Conservation (phyloP, 1,284 basidiomycete genomes). For the Chiua sp. region DNA sequence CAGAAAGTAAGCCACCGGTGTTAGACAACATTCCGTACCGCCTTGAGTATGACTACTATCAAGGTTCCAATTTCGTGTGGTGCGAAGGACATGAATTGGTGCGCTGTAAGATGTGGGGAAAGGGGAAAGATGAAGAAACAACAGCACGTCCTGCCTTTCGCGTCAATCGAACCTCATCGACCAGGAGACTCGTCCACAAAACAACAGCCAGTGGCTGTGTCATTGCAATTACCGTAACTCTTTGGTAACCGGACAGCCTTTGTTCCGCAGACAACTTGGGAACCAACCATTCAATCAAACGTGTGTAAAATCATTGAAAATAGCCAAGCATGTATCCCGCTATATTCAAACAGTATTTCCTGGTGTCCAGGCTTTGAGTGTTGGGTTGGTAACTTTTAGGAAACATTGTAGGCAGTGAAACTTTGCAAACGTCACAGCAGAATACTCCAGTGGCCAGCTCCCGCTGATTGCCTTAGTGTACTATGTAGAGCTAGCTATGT, state of each 20-base stretch:
- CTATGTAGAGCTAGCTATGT: too few relatives aligned
- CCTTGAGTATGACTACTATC: constrained; percentile 94
- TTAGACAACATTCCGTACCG: constrained; percentile 63
- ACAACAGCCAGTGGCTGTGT: constrained; percentile 31
- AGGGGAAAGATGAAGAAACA: constrained; percentile 6
- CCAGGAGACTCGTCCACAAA: constrained; percentile 3
- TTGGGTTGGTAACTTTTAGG: too few relatives aligned
- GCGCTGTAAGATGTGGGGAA: constrained; percentile 7
- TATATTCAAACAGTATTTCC: too few relatives aligned
- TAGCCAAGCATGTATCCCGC: too few relatives aligned
- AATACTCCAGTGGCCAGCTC: too few relatives aligned
- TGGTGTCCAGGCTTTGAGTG: too few relatives aligned
- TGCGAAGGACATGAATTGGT: constrained; percentile 54
- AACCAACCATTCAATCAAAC: too few relatives aligned
- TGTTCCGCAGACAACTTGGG: background rate
- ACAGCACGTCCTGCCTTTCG: constrained; percentile 22
- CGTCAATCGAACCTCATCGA: constrained; percentile 28
- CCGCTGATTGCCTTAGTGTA: too few relatives aligned
- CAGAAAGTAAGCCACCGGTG: constrained; percentile 21
- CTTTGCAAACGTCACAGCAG: too few relatives aligned
- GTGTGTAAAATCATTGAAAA: too few relatives aligned
- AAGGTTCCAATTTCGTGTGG: constrained; percentile 90
- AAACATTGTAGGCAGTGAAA: too few relatives aligned
- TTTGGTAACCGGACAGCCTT: background rate
- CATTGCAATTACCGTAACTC: background rate